Percentiles rank a stretch among this genome's conserved stretches.
Evolutionary conservation across 2,329 filamentous ascomycete genomes (phyloP).

Genomic region (Fusarium dimerum): DNA sequence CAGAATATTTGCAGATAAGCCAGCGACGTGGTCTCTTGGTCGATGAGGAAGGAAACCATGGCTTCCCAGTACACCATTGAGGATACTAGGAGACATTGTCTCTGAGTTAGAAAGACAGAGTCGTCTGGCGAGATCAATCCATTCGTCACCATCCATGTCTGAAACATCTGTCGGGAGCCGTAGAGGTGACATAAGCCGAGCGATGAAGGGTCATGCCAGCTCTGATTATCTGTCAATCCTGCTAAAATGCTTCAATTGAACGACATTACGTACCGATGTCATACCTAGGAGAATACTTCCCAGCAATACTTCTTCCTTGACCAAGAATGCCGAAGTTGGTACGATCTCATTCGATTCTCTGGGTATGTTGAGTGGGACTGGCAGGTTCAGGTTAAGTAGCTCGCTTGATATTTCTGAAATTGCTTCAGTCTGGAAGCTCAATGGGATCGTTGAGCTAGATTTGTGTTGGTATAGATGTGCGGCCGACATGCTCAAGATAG

Average conservation of each 20-base stretch:
- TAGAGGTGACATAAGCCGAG: constrained; percentile 11
- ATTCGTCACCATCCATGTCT: constrained; percentile 6
- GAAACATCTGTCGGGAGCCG: constrained; percentile 13
- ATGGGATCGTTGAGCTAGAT: background rate
- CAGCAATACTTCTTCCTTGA: constrained; percentile 13
- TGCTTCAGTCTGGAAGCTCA: constrained; percentile 14
- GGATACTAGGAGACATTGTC: constrained; percentile 8
- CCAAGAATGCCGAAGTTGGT: background rate
- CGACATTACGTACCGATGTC: constrained; percentile 8
- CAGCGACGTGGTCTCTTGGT: constrained; percentile 6
- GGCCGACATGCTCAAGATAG: constrained; percentile 17
- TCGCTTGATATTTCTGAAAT: constrained; percentile 10
- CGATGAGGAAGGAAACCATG: constrained; percentile 14
- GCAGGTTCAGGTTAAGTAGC: background rate
- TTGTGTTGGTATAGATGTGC: constrained; percentile 15
- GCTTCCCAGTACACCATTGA: constrained; percentile 23
- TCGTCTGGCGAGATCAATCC: background rate
- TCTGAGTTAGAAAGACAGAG: background rate
- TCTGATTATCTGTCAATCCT: background rate
- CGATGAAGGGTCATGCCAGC: constrained; percentile 14
- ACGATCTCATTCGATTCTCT: background rate
- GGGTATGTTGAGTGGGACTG: too few relatives aligned
- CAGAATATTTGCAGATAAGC: constrained; percentile 13
- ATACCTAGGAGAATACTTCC: constrained; percentile 16
- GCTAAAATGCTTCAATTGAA: too few relatives aligned